phyloP scores from a whole-genome alignment of 2,329 filamentous ascomycete species.

The Epichloe coenophiala region DNA sequence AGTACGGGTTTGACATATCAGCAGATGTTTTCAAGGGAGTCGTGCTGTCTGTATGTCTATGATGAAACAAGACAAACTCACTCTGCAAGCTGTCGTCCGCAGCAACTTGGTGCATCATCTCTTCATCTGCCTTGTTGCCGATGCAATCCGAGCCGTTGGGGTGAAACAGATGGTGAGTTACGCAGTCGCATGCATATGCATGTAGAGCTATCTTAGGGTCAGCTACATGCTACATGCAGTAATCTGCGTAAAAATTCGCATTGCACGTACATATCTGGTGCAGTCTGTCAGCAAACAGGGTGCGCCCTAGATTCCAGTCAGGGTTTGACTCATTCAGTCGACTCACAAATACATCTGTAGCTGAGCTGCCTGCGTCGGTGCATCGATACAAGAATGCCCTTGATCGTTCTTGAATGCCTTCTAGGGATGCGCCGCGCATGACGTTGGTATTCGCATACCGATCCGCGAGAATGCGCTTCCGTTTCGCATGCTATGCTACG shows the following conservation, averaged over 20 bases:
- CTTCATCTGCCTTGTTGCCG: conserved; percentile 38
- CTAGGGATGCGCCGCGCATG: conserved; percentile 38
- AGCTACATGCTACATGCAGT: neutral
- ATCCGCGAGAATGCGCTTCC: conserved; percentile 50
- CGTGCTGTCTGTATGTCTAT: neutral
- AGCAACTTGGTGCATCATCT: conserved; percentile 55
- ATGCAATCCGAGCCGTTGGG: conserved; percentile 50
- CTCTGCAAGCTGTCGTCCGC: conserved; percentile 55
- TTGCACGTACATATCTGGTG: conserved; percentile 3
- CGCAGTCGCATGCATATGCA: conserved; percentile 56
- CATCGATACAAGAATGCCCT: conserved; percentile 41
- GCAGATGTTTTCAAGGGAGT: neutral
- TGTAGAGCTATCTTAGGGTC: conserved; percentile 30
- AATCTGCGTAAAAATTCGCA: neutral
- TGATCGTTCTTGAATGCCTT: conserved; percentile 44
- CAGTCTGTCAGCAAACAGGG: neutral
- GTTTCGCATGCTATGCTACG: conserved; percentile 51
- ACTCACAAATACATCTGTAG: conserved; percentile 44
- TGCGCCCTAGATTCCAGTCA: neutral
- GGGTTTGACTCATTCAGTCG: neutral
- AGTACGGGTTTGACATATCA: neutral
- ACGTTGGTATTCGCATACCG: conserved; percentile 57
- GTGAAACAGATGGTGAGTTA: conserved; percentile 57
- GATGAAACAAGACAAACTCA: conserved; percentile 14
- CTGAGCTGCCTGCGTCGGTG: conserved; percentile 17